Evolutionary conservation across 148 eudicot species (phyloP), one percentile per base, ranked within the genome.

Genomic region (Rheum nobile): DNA sequence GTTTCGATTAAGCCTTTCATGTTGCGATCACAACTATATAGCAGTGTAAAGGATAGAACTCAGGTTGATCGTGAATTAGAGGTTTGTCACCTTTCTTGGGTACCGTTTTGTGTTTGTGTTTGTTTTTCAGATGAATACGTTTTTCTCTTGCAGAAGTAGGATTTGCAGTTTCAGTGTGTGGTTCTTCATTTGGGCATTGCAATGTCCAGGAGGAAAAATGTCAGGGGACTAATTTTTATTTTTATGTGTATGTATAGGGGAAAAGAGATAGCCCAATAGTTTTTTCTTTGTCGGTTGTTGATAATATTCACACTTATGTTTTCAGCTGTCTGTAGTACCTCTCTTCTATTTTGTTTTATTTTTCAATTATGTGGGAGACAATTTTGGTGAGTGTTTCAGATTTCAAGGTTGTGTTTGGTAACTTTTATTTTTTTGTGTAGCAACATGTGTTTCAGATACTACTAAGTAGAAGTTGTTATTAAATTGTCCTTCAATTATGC

Each of bases 41-140:
- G 98, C 87, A 90, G 97, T 72, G 76, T 95, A 26, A 90, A 87
- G 77, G 93, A 95, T 76, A 83, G 97, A 88, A 95, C 98, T 71
- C 90, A 90, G 76, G 98, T 95, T 75, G 98, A 95, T 50, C 88
- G 96, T 73, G 98, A 95, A 75, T 82, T 95, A 57, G 98, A 95
- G 97, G 98, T 94, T 38, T 81, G 90, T 28, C 54, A 77, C 43
- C 11, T 34, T 61, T 61, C 12, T 5, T 0, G 11, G 12, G 2
- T 61, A 29, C 7, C 1, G n/a, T 61, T 29, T 13, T 28, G 13
- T 8, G 65, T 55, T 55, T 55, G 29, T 38, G 10, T 16, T 8
- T 41, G 19, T 4, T 29, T 71, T 24, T 13, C 17, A 24, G 8
- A 11, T 2, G 32, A 11, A 5, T 11, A 8, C 26, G 6, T 43